Evolutionary conservation across 176 grass and related monocot genomes (phyloP), one percentile per base, ranked within the genome.

Genomic region (Tuctoria greenei): DNA sequence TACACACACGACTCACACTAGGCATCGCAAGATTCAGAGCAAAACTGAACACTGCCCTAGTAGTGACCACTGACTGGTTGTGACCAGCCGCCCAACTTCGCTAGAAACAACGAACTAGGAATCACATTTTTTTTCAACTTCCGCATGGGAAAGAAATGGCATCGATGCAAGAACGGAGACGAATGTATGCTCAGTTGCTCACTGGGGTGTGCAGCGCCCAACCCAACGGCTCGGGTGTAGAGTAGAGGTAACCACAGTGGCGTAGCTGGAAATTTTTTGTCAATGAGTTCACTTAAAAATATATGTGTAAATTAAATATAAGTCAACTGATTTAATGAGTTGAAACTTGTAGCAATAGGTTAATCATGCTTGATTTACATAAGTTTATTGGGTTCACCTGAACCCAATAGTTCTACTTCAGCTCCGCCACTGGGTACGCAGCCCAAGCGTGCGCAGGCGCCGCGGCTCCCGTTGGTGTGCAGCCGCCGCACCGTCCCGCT

Each of bases 201-300:
- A 99, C 95, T 92, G 92, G 55, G 89, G 89, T 64, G 95, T 99
- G 87, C 95, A 99, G 61, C 82, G 88, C 67, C 95, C 95, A 10
- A 82, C 40, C n/a, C n/a, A n/a, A n/a, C n/a, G n/a, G 31, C 31
- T 31, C 31, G 31, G 31, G 31, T 31, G 31, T 31, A 31, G 31
- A 31, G n/a, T n/a, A n/a, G n/a, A n/a, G n/a, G n/a, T n/a, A n/a
- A n/a, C n/a, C n/a, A n/a, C n/a, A n/a, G n/a, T n/a, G n/a, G n/a
- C n/a, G n/a, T n/a, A n/a, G n/a, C n/a, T n/a, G n/a, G n/a, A n/a
- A n/a, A n/a, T n/a, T n/a, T n/a, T n/a, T n/a, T n/a, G n/a, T n/a
- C n/a, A n/a, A n/a, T n/a, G n/a, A n/a, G n/a, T n/a, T n/a, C n/a
- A n/a, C n/a, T n/a, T n/a, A n/a, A n/a, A n/a, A n/a, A n/a, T n/a